Conservation (phyloP, 371 early-diverging fungal species). For the Saksenaea oblongispora region DNA sequence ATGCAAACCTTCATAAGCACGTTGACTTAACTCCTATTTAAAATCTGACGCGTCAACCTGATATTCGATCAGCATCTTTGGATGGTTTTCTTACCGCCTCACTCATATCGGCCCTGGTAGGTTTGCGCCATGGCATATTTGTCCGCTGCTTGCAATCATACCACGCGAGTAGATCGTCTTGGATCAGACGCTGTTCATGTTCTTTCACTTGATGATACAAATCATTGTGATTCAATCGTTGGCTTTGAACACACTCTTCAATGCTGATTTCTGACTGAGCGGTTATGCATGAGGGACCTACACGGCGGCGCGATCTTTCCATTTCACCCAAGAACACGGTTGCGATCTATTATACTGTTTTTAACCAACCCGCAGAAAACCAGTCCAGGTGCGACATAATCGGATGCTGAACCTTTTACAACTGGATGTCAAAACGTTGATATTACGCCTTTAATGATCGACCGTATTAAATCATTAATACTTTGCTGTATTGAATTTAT, state of each 20-base stretch:
- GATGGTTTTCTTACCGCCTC: conserved; percentile 4
- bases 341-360: background rate
- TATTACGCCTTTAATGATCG: too few relatives aligned
- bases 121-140: conserved; percentile 73
- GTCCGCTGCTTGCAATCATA: conserved; percentile 64
- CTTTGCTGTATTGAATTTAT: too few relatives aligned
- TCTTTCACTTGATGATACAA: conserved; percentile 32
- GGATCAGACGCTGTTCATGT: conserved; percentile 36
- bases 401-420: too few relatives aligned
- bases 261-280: conserved; percentile 10
- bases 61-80: conserved; percentile 9
- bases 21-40: conserved; percentile 45
- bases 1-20: conserved; percentile 66
- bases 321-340: background rate
- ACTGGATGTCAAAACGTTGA: too few relatives aligned
- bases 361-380: background rate
- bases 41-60: background rate
- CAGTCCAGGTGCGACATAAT: background rate
- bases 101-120: conserved; percentile 16
- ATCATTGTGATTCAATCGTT: conserved; percentile 28
- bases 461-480: too few relatives aligned
- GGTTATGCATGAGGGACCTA: background rate
- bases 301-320: background rate
- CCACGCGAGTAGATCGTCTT: conserved; percentile 59
- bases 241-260: conserved; percentile 39